Percentiles rank a stretch among this genome's conserved stretches.
These are phyloP conservation scores for Capronia coronata DNA, from an alignment of 2,329 filamentous ascomycete genomes.

Conservation along the genomic window DNA sequence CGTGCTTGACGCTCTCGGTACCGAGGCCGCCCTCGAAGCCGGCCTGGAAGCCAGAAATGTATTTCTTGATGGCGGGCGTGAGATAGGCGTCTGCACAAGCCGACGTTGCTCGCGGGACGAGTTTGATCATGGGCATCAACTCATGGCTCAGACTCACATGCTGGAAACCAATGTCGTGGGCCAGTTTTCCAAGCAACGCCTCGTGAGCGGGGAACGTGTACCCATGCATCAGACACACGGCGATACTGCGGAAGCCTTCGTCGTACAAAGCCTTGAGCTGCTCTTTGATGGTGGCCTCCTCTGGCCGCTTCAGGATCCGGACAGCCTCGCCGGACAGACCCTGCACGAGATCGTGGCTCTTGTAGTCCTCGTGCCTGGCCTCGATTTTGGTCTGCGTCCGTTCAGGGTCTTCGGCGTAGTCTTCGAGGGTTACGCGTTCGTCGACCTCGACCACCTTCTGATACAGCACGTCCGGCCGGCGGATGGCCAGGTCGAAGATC, in stretches of 20 bases:
- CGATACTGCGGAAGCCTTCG: conserved; percentile 69
- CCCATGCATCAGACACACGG: conserved; percentile 85
- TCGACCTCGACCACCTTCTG: conserved; percentile 81
- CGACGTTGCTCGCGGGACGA: conserved; percentile 67
- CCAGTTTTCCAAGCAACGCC: conserved; percentile 66
- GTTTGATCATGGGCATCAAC: conserved; percentile 83
- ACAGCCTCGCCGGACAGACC: conserved; percentile 70
- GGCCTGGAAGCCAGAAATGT: conserved; percentile 67
- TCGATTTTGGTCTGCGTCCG: conserved; percentile 53
- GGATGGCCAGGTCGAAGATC: conserved; percentile 85
- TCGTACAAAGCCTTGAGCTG: conserved; percentile 63
- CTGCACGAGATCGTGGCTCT: conserved; percentile 48
- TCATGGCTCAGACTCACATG: conserved; percentile 77
- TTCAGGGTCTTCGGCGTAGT: conserved; percentile 81
- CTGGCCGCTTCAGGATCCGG: conserved; percentile 58
- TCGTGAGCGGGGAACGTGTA: conserved; percentile 90
- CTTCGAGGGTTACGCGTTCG: conserved; percentile 83
- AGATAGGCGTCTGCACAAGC: conserved; percentile 75
- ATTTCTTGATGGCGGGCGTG: conserved; percentile 71
- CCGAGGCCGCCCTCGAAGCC: conserved; percentile 78
- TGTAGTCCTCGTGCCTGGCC: conserved; percentile 44
- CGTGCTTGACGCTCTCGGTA: conserved; percentile 63
- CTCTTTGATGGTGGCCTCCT: conserved; percentile 46
- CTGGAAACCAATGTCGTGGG: conserved; percentile 70
- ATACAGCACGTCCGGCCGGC: conserved; percentile 81